These are phyloP conservation scores for Drechslerella coelobrocha DNA, from an alignment of 2,329 filamentous ascomycete species.

Conservation along the genomic window DNA sequence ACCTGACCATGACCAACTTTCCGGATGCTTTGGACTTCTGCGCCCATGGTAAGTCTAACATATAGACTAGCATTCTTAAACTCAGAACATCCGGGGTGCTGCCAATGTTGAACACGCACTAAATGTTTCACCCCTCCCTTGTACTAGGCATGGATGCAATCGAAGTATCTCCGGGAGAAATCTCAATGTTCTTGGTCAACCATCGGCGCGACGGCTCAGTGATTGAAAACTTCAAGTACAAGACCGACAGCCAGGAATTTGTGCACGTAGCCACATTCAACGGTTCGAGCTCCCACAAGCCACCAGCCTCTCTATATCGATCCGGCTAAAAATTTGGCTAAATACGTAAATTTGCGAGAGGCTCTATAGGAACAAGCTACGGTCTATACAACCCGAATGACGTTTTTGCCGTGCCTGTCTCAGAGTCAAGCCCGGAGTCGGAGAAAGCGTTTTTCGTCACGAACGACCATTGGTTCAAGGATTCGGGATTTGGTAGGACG, in stretches of 20 bases:
- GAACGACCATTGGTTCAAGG: conserved; percentile 39
- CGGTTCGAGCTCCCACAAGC: neutral
- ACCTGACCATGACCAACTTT: conserved; percentile 23
- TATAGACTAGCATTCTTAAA: neutral
- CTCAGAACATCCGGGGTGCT: too few relatives aligned
- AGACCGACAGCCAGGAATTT: neutral
- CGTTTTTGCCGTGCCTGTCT: conserved; percentile 29
- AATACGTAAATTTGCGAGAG: neutral
- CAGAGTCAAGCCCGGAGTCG: neutral
- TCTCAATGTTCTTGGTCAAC: conserved; percentile 38
- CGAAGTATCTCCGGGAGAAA: conserved; percentile 7
- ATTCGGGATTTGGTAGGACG: conserved; percentile 11
- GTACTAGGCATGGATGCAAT: conserved; percentile 33
- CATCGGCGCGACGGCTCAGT: conserved; percentile 31
- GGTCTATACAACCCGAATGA: conserved; percentile 39
- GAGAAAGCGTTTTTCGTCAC: conserved; percentile 36
- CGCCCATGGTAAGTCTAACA: conserved; percentile 18
- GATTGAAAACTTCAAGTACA: conserved; percentile 28
- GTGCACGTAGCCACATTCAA: conserved; percentile 19
- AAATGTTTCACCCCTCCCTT: neutral
- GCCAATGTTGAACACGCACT: too few relatives aligned
- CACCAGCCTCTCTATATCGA: neutral
- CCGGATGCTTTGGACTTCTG: conserved; percentile 25
- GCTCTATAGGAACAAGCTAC: conserved; percentile 3
- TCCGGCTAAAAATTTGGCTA: neutral